A percentile compares a stretch with the other conserved stretches of the same genome.
Evolutionary conservation across 805 yeast genomes (phyloP).

Genomic region (Saccharomyces jurei): DNA sequence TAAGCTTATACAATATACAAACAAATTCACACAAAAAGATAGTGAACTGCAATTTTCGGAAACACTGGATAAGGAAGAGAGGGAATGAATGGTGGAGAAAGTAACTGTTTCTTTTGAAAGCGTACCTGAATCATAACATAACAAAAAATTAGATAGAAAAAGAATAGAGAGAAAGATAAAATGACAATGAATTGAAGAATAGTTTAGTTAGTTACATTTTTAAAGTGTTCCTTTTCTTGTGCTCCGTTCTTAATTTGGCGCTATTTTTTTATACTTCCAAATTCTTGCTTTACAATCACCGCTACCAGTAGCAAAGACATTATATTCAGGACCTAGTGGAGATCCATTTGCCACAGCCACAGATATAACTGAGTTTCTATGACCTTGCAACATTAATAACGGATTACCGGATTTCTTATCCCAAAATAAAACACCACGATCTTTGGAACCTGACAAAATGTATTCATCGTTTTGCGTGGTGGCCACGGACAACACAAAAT

Average conservation of each 20-base stretch:
- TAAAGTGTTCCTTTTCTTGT: neutral
- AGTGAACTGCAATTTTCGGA: neutral
- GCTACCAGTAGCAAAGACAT: slow-evolving; percentile 92
- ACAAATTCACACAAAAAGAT: neutral
- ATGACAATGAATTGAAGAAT: neutral
- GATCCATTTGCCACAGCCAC: slow-evolving; percentile 85
- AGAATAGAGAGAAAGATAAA: neutral
- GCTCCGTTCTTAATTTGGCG: neutral
- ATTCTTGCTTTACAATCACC: slow-evolving; percentile 97
- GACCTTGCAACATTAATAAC: slow-evolving; percentile 91
- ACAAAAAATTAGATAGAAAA: neutral
- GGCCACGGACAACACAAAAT: slow-evolving; percentile 89
- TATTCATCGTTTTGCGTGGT: slow-evolving; percentile 89
- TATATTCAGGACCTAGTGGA: slow-evolving; percentile 46
- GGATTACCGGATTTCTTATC: slow-evolving; percentile 88
- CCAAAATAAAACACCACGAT: slow-evolving; percentile 96
- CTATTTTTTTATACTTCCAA: slow-evolving; percentile 64
- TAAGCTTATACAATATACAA: neutral
- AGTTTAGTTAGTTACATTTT: neutral
- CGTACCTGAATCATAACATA: neutral
- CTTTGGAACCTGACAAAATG: slow-evolving; percentile 90
- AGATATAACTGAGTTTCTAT: slow-evolving; percentile 88
- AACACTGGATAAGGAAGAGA: neutral
- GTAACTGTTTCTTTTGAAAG: neutral
- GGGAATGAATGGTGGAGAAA: neutral